These are phyloP conservation scores for Aspergillus clavatus DNA, from an alignment of 2,329 filamentous ascomycete species.

Conservation along the genomic window DNA sequence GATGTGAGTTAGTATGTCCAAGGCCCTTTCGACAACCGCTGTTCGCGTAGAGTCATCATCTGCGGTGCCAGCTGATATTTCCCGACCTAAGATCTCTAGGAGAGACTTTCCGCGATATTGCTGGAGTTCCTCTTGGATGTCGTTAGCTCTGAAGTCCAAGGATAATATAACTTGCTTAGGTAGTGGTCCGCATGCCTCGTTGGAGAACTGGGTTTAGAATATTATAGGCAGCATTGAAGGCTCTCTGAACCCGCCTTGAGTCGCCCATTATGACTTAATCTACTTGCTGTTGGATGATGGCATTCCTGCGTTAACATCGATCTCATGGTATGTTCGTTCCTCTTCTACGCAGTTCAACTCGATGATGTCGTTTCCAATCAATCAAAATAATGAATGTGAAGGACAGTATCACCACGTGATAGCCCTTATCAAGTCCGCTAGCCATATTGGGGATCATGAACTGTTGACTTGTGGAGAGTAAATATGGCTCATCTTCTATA, in stretches of 20 bases:
- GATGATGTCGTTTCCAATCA: neutral
- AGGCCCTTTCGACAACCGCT: conserved; percentile 30
- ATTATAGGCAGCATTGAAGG: conserved; percentile 31
- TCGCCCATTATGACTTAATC: conserved; percentile 26
- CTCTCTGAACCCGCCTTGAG: conserved; percentile 19
- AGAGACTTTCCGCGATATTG: conserved; percentile 32
- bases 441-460: no score
- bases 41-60: conserved; percentile 20
- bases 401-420: neutral
- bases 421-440: neutral
- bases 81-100: conserved; percentile 29
- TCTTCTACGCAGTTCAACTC: neutral
- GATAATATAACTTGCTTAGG: conserved; percentile 10
- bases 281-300: neutral
- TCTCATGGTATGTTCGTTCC: neutral
- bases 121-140: conserved; percentile 35
- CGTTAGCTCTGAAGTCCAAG: conserved; percentile 25
- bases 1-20: conserved; percentile 31
- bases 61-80: conserved; percentile 4
- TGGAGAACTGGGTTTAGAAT: conserved; percentile 39
- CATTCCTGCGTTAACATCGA: neutral
- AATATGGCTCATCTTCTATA: no score
- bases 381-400: neutral
- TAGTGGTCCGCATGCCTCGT: conserved; percentile 34
- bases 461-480: no score